phyloP scores from a whole-genome alignment of 2,329 filamentous ascomycete genomes.

The Pezicula rhizophila region DNA sequence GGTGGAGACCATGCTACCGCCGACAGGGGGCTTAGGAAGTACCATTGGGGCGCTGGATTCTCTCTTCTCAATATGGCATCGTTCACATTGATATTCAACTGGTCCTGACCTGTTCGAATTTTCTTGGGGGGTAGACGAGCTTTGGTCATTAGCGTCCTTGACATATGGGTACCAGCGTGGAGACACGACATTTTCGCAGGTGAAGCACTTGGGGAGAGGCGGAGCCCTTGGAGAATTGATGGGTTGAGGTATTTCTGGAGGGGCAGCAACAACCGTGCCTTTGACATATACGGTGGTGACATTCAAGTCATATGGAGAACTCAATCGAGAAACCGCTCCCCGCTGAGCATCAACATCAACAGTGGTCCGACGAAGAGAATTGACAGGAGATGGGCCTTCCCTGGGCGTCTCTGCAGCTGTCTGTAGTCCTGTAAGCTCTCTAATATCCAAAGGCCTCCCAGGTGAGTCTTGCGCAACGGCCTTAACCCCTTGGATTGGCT shows the following conservation, averaged over 20 bases:
- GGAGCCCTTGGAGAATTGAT: not conserved
- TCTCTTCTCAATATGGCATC: not conserved
- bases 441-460: no score
- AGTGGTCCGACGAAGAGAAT: no score
- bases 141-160: not conserved
- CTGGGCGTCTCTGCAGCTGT: no score
- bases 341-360: no score
- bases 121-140: not conserved
- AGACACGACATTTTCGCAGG: not conserved
- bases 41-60: not conserved
- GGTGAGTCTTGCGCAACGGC: no score
- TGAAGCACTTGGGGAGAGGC: not conserved
- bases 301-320: no score
- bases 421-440: no score
- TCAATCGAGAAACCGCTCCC: no score
- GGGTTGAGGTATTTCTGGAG: not conserved
- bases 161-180: not conserved
- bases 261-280: no score
- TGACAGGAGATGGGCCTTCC: no score
- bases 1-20: no score
- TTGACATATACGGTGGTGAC: no score
- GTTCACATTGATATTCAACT: not conserved
- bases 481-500: not conserved
- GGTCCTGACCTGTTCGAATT: not conserved
- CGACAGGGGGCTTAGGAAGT: not conserved